Evolutionary conservation across 306 rosid genomes (phyloP), one percentile per base, ranked within the genome.

Genomic region (Psophocarpus tetragonolobus): DNA sequence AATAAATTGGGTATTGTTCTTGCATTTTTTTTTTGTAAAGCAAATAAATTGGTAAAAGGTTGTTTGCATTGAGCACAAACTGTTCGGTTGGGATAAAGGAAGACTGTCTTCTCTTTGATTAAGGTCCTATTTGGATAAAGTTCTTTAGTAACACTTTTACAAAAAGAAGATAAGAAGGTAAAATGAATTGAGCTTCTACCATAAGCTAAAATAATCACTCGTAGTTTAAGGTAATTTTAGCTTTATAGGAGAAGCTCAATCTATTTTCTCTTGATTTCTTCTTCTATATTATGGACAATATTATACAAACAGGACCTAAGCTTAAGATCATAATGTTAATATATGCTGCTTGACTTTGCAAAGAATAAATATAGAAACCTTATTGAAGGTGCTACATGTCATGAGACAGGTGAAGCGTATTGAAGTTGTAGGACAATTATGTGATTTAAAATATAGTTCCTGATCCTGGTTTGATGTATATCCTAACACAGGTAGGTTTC

Each of bases 381-480:
- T 48, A 48, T 18, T 9, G 0, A 51, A 14, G 65, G 29, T 58
- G 53, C 11, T 47, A 20, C 62, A 32, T 53, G 74, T 63, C 69
- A 33, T 61, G 42, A 64, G 1, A 5, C 17, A 2, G 56, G 14
- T 42, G 6, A 10, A 48, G 38, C 44, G 47, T 68, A 26, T 44
- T 44, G 56, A 30, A 57, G 76, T 68, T 70, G 26, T 51, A 32
- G 24, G 56, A 14, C 21, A 39, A 57, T 39, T 50, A 24, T 74
- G 74, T 27, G 69, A 58, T 60, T 53, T 65, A 58, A 45, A 68
- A 50, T 68, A 17, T 44, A 20, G 62, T 48, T 14, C 56, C 71
- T 20, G 0, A 15, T 60, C 41, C 26, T 32, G 24, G 74, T 57
- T 71, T 54, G 23, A 38, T 62, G 36, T 17, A 6, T 71, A 50